Conservation (phyloP, 2,329 filamentous ascomycete genomes). For the Fusarium buharicum region DNA sequence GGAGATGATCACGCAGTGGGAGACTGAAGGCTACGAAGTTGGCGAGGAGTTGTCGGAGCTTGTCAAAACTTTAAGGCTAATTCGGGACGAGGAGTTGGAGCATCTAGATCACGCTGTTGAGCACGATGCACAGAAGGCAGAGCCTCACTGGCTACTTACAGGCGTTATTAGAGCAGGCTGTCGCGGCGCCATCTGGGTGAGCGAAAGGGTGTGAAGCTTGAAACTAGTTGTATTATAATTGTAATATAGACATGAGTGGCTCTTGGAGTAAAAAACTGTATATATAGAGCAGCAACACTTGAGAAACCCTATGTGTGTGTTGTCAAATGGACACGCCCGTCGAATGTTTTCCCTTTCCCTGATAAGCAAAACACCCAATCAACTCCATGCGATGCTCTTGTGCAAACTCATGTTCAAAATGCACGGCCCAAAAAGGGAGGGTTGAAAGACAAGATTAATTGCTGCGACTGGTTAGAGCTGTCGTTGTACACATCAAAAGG, state of each 20-base stretch:
- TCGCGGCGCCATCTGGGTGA: conserved; percentile 91
- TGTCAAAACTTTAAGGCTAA: conserved; percentile 78
- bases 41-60: conserved; percentile 81
- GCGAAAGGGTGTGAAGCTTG: conserved; percentile 70
- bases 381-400: conserved; percentile 44
- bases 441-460: conserved; percentile 46
- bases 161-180: conserved; percentile 91
- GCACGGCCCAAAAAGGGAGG: conserved; percentile 1
- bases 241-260: conserved; percentile 33
- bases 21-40: conserved; percentile 80
- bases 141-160: conserved; percentile 89
- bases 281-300: conserved; percentile 21
- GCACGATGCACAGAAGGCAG: conserved; percentile 89
- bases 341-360: conserved; percentile 28
- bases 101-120: conserved; percentile 95
- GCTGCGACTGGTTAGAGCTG: conserved; percentile 47
- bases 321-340: conserved; percentile 20
- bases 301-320: conserved; percentile 27
- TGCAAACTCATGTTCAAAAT: conserved; percentile 18
- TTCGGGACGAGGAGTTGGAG: conserved; percentile 95
- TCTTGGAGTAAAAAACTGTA: conserved; percentile 32
- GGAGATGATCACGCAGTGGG: conserved; percentile 81
- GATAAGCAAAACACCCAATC: conserved; percentile 23
- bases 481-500: not conserved
- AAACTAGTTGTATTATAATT: conserved; percentile 44